These are phyloP conservation scores for Thielaviopsis punctulata DNA, from an alignment of 2,329 filamentous ascomycete genomes.

Conservation along the genomic window DNA sequence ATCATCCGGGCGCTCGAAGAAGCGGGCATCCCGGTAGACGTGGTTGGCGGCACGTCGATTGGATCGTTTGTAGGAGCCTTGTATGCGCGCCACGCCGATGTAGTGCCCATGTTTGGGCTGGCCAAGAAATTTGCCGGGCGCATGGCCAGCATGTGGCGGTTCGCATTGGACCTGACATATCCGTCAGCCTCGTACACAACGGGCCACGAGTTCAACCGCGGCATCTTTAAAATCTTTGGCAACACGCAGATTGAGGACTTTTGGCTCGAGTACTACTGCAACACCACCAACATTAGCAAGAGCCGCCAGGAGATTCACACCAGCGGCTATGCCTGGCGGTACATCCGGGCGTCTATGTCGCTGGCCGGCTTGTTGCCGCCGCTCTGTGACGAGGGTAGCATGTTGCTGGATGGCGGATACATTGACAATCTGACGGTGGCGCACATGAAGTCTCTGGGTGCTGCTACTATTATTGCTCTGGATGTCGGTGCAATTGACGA, in stretches of 20 bases:
- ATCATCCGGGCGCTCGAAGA: conserved; percentile 92
- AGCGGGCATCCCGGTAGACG: conserved; percentile 86
- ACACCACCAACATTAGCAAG: conserved; percentile 97
- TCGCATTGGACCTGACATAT: conserved; percentile 88
- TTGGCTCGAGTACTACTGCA: conserved; percentile 98
- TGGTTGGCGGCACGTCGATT: conserved; percentile 90
- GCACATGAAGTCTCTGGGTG: conserved; percentile 89
- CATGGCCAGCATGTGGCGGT: conserved; percentile 99
- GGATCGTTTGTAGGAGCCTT: conserved; percentile 88
- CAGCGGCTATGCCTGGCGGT: conserved; percentile 92
- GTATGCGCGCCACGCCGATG: conserved; percentile 89
- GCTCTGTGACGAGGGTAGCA: conserved; percentile 88
- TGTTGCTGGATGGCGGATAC: conserved; percentile 92
- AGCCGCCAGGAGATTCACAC: conserved; percentile 85
- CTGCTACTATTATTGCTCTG: conserved; percentile 86
- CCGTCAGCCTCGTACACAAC: conserved; percentile 95
- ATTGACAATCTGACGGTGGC: conserved; percentile 93
- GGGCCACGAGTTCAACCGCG: conserved; percentile 95
- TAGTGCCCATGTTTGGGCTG: conserved; percentile 90
- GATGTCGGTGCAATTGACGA: conserved; percentile 91
- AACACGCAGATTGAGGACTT: conserved; percentile 97
- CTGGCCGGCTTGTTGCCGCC: conserved; percentile 83
- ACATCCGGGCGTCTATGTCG: conserved; percentile 92
- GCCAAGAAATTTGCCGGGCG: conserved; percentile 94
- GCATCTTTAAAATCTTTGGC: conserved; percentile 96